phyloP scores from a whole-genome alignment of 805 yeast species.

The Candida ponderosae region DNA sequence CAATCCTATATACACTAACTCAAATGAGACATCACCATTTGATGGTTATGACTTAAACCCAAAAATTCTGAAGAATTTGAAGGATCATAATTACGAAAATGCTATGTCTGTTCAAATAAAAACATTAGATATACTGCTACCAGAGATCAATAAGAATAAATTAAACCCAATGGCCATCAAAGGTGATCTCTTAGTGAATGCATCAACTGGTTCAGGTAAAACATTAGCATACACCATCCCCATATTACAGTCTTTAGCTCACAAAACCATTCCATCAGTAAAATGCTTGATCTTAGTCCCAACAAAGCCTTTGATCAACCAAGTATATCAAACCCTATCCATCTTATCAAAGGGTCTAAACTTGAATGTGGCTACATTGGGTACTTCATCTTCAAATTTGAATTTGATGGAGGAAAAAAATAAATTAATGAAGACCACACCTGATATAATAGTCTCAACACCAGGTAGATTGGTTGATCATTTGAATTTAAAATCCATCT shows the following conservation, averaged over 20 bases:
- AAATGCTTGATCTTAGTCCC: constrained; percentile 82
- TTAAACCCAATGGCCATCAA: constrained; percentile 20
- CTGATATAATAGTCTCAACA: constrained; percentile 64
- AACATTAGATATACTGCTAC: constrained; percentile 47
- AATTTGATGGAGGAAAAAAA: constrained; percentile 55
- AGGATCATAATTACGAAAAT: constrained; percentile 32
- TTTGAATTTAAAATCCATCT: constrained; percentile 32
- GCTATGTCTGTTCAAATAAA: constrained; percentile 78
- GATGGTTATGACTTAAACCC: constrained; percentile 35
- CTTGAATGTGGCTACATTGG: constrained; percentile 53
- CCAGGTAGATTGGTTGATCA: constrained; percentile 86
- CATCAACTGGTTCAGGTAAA: constrained; percentile 95
- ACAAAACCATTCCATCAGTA: constrained; percentile 60
- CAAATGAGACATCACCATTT: constrained; percentile 40
- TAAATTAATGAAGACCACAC: constrained; percentile 37
- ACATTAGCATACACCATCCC: constrained; percentile 87
- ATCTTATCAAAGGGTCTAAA: constrained; percentile 59
- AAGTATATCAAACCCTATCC: constrained; percentile 62
- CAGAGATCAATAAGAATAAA: constrained; percentile 27
- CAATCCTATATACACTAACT: constrained; percentile 48
- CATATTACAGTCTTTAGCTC: constrained; percentile 56
- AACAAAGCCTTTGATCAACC: constrained; percentile 78
- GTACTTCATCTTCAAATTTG: constrained; percentile 42
- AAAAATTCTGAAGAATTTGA: constrained; percentile 38
- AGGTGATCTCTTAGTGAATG: constrained; percentile 83